Evolutionary conservation across 139 green algal genomes (phyloP), one percentile per base, ranked within the genome.

Genomic region (Nannochloris sp.): DNA sequence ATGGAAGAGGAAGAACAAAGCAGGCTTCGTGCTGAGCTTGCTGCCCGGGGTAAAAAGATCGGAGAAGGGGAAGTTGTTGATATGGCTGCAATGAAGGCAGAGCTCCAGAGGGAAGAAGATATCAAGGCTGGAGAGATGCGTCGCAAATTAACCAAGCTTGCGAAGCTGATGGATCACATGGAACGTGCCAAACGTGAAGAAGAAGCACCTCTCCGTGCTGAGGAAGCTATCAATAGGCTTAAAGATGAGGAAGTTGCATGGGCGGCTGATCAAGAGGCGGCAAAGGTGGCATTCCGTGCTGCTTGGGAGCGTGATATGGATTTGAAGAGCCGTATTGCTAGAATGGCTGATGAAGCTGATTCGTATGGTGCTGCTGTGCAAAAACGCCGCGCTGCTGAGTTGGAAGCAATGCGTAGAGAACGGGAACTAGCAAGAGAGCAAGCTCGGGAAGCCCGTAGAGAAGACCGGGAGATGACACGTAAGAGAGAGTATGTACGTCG

Each of bases 131-230:
- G 85, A 78, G 83, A 92, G 72, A 77, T 87, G 66, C 71, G 87
- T 67, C 84, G 71, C 37, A 69, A 82, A 66, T 73, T 90, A 59
- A 83, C 78, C 56, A 73, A 73, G 47, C 63, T 84, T 66, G 71
- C 70, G 46, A 84, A 85, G 72, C 48, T 80, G 64, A 87, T 97
- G 90, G 94, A 99, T 79, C 87, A 99, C 75, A 47, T 98, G 64
- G 94, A 97, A 83, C 82, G 94, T 1, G 94, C 94, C 0, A 72
- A 78, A 0, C 80, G 94, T 27, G 91, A 99, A 84, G 89, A 96
- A 75, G 92, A 98, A 84, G 76, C 75, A 3, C 82, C 87, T 4
- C 75, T 85, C 25, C 70, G 90, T 23, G 74, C 82, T 7, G 37
- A 54, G 12, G 64, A 58, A 4, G 10, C 12, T 24, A 46, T 25